Percentiles rank a stretch among this genome's conserved stretches.
phyloP scores from a whole-genome alignment of 2,329 filamentous ascomycete species.

The Alternaria ventricosa region DNA sequence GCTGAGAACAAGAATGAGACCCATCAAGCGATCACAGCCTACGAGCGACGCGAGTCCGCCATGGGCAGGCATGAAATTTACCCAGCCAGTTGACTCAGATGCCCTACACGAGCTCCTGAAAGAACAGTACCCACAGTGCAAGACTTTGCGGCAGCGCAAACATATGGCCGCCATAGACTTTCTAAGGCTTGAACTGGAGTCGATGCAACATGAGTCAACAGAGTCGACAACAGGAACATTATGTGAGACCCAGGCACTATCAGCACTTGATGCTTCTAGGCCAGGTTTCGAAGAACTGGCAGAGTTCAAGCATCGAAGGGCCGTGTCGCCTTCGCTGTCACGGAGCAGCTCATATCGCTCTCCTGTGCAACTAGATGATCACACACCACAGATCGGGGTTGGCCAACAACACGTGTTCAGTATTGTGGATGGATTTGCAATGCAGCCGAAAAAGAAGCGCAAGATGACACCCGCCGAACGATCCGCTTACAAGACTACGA shows the following conservation, averaged over 20 bases:
- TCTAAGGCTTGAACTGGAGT: conserved; percentile 25
- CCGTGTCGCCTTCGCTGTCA: background rate
- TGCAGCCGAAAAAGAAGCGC: conserved; percentile 33
- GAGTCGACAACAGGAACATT: background rate
- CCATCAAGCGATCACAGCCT: conserved; percentile 23
- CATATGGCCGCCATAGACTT: conserved; percentile 38
- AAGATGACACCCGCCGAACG: conserved; percentile 37
- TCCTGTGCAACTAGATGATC: background rate
- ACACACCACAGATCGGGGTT: background rate
- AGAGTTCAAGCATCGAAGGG: background rate
- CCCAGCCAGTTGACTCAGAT: conserved; percentile 32
- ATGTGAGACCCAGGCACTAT: background rate
- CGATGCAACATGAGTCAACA: conserved; percentile 20
- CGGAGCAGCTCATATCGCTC: background rate
- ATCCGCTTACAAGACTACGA: conserved; percentile 31
- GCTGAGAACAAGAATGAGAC: conserved; percentile 3
- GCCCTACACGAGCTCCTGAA: conserved; percentile 29
- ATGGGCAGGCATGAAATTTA: conserved; percentile 36
- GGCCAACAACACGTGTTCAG: conserved; percentile 35
- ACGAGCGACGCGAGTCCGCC: conserved; percentile 33
- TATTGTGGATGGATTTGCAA: conserved; percentile 22
- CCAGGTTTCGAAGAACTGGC: background rate
- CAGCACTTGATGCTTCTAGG: background rate
- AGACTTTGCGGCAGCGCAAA: conserved; percentile 32
- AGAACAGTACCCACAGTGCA: conserved; percentile 23